Conservation (phyloP, 495 filamentous ascomycete genomes). For the Emericellopsis terricola region DNA sequence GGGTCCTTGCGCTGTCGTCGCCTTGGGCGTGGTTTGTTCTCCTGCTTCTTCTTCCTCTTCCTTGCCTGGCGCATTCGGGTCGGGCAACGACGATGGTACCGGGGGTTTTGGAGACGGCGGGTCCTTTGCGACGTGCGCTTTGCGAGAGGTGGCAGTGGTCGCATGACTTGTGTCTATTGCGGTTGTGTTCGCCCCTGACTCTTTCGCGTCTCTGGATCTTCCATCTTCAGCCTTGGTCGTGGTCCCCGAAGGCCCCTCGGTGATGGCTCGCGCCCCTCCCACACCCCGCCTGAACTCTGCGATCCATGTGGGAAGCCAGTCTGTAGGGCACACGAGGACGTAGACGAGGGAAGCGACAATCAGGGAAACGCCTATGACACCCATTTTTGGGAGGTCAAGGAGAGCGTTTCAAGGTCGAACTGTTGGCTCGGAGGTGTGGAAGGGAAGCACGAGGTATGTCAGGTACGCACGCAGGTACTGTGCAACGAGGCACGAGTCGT, state of each 20-base stretch:
- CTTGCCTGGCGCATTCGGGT: too few species aligned
- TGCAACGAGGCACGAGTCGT: too few species aligned
- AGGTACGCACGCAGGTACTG: too few species aligned
- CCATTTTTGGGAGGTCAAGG: conserved; percentile 21
- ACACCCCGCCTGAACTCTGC: conserved; percentile 9
- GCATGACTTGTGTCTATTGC: not conserved
- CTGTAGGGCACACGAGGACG: conserved; percentile 27
- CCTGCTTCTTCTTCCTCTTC: too few species aligned
- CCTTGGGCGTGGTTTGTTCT: conserved; percentile 25
- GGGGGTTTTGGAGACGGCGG: conserved; percentile 6
- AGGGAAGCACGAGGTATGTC: too few species aligned
- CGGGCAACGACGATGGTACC: conserved; percentile 3
- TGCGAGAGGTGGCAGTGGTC: not conserved
- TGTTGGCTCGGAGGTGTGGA: too few species aligned
- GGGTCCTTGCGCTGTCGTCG: conserved; percentile 5
- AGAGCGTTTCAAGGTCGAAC: too few species aligned
- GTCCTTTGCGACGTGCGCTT: conserved; percentile 3
- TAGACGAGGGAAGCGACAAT: conserved; percentile 34
- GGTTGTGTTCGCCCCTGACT: not conserved
- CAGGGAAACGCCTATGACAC: conserved; percentile 32
- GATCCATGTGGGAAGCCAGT: conserved; percentile 18
- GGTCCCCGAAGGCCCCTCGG: not conserved
- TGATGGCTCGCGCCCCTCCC: conserved; percentile 5
- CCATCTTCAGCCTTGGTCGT: conserved; percentile 1
- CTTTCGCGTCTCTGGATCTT: not conserved